Conservation (phyloP, 2,329 filamentous ascomycete species). For the Ceratocystis harringtonii region DNA sequence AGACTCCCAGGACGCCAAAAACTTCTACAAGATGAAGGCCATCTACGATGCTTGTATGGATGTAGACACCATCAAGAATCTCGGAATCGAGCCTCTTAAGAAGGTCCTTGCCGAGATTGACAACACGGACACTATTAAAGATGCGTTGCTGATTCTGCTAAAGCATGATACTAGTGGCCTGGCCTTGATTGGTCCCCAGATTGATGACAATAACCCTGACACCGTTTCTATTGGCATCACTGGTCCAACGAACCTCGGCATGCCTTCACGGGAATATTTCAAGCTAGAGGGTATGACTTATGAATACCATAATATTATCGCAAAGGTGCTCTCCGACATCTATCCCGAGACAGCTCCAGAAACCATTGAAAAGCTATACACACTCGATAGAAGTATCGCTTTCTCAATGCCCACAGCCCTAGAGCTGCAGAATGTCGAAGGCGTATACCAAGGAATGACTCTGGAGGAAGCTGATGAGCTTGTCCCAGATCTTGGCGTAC, state of each 20-base stretch:
- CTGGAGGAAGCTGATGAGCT: constrained; percentile 40
- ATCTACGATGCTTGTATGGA: constrained; percentile 54
- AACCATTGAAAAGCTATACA: constrained; percentile 33
- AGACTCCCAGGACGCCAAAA: constrained; percentile 37
- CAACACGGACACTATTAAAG: constrained; percentile 22
- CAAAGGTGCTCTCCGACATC: constrained; percentile 22
- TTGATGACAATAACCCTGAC: constrained; percentile 32
- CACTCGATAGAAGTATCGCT: constrained; percentile 47
- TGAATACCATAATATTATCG: constrained; percentile 30
- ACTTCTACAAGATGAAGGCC: constrained; percentile 50
- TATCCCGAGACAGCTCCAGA: constrained; percentile 25
- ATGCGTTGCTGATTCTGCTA: constrained; percentile 34
- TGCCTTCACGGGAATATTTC: constrained; percentile 48
- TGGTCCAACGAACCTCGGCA: constrained; percentile 38
- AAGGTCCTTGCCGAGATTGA: constrained; percentile 38
- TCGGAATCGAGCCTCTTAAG: constrained; percentile 41
- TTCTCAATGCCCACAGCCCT: constrained; percentile 40
- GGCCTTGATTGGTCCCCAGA: constrained; percentile 25
- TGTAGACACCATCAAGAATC: constrained; percentile 38
- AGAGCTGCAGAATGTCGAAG: constrained; percentile 43
- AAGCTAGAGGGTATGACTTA: constrained; percentile 37
- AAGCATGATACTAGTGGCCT: constrained; percentile 31
- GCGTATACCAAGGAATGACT: constrained; percentile 50
- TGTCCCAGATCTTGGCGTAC: constrained; percentile 40
- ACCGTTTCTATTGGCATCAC: constrained; percentile 26